Evolutionary conservation across 441 rosid genomes (phyloP).

Genomic region (Eutrema salsugineum): DNA sequence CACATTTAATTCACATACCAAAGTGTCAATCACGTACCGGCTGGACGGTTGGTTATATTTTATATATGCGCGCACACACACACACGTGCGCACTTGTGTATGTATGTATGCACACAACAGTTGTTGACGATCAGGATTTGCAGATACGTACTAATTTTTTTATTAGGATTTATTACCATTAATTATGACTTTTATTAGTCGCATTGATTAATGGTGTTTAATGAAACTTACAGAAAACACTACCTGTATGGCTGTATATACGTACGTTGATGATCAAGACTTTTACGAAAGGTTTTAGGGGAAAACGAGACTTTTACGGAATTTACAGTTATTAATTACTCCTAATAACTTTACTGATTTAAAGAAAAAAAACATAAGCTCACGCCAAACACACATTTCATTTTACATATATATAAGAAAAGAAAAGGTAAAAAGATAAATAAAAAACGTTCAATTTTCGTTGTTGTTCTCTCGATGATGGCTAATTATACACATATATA

Average conservation of each 20-base stretch:
- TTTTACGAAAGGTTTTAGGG: not conserved
- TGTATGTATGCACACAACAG: not conserved
- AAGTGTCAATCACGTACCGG: not conserved
- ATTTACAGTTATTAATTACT: not conserved
- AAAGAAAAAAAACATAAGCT: conserved; percentile 1
- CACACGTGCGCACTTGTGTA: too few relatives aligned
- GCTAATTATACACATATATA: not conserved
- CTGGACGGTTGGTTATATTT: not conserved
- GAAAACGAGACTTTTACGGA: not conserved
- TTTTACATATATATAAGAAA: too few relatives aligned
- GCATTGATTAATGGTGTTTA: not conserved
- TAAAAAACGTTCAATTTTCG: not conserved
- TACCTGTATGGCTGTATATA: not conserved
- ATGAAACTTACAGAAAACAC: not conserved
- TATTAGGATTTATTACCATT: not conserved
- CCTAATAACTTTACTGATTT: not conserved
- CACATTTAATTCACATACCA: not conserved
- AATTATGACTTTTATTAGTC: not conserved
- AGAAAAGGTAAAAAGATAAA: not conserved
- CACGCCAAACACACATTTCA: conserved; percentile 11
- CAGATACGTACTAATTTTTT: not conserved
- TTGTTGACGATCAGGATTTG: not conserved
- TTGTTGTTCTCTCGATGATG: not conserved
- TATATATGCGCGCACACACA: not conserved
- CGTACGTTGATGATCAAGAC: not conserved